Evolutionary conservation across 2,329 filamentous ascomycete species (phyloP).

Genomic region (Keithomyces neogunnii): DNA sequence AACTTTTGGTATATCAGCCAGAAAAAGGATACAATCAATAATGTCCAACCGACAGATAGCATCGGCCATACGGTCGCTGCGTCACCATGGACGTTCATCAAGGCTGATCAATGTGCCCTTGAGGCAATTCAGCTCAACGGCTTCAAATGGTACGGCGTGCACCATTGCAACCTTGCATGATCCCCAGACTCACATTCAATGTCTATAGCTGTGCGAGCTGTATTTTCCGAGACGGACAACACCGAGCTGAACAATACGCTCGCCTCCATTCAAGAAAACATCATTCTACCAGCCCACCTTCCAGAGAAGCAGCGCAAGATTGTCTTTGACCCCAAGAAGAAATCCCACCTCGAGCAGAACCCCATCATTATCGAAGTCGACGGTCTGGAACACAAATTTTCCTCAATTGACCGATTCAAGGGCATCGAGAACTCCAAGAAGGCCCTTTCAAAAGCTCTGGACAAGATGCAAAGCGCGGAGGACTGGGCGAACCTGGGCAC

Average conservation of each 20-base stretch:
- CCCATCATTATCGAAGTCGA: conserved; percentile 52
- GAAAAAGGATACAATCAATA: background rate
- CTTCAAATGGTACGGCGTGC: conserved; percentile 18
- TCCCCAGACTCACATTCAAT: conserved; percentile 8
- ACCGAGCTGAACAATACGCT: conserved; percentile 45
- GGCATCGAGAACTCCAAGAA: conserved; percentile 37
- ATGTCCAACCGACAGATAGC: conserved; percentile 16
- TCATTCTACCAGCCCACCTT: conserved; percentile 56
- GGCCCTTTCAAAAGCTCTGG: conserved; percentile 28
- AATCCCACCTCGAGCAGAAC: conserved; percentile 41
- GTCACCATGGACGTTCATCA: conserved; percentile 4
- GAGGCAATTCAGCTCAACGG: conserved; percentile 22
- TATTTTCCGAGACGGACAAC: conserved; percentile 45
- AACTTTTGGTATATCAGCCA: conserved; percentile 9
- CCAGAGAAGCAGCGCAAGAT: conserved; percentile 42
- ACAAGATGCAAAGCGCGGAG: conserved; percentile 35
- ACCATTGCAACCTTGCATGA: background rate
- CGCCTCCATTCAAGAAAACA: conserved; percentile 42
- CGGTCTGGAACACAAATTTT: conserved; percentile 45
- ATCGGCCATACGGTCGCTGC: conserved; percentile 17
- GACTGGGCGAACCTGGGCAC: conserved; percentile 46
- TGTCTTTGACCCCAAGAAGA: conserved; percentile 39
- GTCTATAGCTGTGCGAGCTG: conserved; percentile 22
- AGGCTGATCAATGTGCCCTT: background rate
- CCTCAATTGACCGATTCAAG: conserved; percentile 31